Evolutionary conservation across 176 grass and related monocot genomes (phyloP), one percentile per base, ranked within the genome.

Genomic region (Poa pratensis): DNA sequence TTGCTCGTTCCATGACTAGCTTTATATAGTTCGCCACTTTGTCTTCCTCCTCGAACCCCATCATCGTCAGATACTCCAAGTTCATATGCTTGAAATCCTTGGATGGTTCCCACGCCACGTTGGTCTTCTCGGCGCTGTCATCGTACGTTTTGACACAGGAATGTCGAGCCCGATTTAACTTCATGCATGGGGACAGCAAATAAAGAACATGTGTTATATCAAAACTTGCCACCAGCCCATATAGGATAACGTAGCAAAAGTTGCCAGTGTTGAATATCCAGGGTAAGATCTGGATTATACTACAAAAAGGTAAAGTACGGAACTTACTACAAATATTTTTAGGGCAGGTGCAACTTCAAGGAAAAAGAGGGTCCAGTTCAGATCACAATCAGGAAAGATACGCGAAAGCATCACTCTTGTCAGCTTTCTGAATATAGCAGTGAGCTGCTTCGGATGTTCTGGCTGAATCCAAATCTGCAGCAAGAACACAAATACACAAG

Each of bases 281-380:
- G 45, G 8, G 8, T 45, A 73, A 73, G n/a, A 4, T 22, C 18
- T 53, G 30, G 19, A 23, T 15, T 10, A 49, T 7, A 7, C 17
- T 19, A 19, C 18, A 18, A 83, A 19, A 20, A 19, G 27, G 2
- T 8, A 19, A 19, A 37, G 1, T 19, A 37, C 18, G 1, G 18
- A 3, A 54, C 13, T 62, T 32, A 83, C 51, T 10, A 9, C 13
- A 1, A 84, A 42, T 15, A 26, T 53, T 0, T 11, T 0, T 0
- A 83, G 5, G 18, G 53, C 42, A 19, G 82, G 58, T 63, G 82
- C 43, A 12, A 72, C 82, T 75, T 84, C 70, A 62, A 75, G 70
- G 42, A 75, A 0, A 52, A 75, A 84, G 14, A 76, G 2, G 12
- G 82, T 84, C 82, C 57, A 84, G 14, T 26, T 76, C 15, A 84